Conservation (phyloP, 345 rosid species). For the Eucalyptus sideroxylon region DNA sequence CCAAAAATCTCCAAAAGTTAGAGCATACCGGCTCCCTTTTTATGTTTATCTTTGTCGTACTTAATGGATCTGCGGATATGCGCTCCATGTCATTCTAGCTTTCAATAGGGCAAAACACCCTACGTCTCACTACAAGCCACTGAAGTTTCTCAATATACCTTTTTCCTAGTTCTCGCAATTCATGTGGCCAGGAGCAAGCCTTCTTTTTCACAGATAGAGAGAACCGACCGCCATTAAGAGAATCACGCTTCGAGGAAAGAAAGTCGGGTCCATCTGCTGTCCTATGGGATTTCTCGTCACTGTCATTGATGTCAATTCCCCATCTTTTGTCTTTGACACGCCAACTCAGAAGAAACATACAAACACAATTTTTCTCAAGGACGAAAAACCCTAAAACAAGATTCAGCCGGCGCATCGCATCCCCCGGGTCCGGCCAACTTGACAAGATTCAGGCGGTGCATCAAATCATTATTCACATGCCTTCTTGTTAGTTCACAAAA, state of each 20-base stretch:
- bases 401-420: conserved; percentile 1
- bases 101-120: background rate
- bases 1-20: no score
- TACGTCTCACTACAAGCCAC: background rate
- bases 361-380: background rate
- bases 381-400: background rate
- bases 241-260: background rate
- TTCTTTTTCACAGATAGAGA: background rate
- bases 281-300: background rate
- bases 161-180: background rate
- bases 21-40: background rate
- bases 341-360: background rate
- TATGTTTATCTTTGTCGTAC: background rate
- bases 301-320: background rate
- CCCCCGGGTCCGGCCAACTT: background rate
- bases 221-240: background rate
- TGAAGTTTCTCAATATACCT: no score
- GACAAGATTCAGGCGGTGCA: background rate
- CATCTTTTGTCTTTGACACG: background rate
- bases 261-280: background rate
- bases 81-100: background rate
- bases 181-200: background rate
- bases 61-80: background rate
- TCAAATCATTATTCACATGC: background rate
- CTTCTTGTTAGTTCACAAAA: background rate